phyloP scores from a whole-genome alignment of 441 rosid genomes.

The Melastoma candidum region DNA sequence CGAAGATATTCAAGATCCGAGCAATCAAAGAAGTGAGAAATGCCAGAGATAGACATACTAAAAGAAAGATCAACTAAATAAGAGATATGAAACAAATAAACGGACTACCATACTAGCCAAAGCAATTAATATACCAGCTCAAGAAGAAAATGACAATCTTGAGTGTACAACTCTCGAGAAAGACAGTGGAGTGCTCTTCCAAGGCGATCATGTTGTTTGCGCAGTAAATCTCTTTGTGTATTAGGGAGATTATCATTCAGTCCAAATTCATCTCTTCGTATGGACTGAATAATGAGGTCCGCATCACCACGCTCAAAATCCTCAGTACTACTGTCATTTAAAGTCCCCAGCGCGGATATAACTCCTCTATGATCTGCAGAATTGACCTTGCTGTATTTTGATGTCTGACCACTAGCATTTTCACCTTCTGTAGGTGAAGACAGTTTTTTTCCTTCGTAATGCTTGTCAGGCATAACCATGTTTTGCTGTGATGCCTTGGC shows the following conservation, averaged over 20 bases:
- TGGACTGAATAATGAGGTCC: constrained; percentile 52
- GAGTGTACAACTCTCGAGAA: constrained; percentile 94
- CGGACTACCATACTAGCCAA: too few relatives aligned
- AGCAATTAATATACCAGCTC: constrained; percentile 51
- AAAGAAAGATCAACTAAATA: too few relatives aligned
- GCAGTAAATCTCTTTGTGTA: constrained; percentile 27
- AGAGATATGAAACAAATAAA: too few relatives aligned
- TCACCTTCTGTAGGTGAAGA: too few relatives aligned
- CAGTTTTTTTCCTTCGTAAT: too few relatives aligned
- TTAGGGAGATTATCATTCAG: constrained; percentile 59
- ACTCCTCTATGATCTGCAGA: too few relatives aligned
- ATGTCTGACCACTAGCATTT: too few relatives aligned
- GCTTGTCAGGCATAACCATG: constrained; percentile 9
- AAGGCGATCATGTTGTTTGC: constrained; percentile 89
- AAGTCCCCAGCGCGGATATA: constrained; percentile 20
- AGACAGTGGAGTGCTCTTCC: constrained; percentile 99
- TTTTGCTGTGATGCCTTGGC: constrained; percentile 18
- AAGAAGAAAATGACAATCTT: constrained; percentile 97
- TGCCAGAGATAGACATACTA: too few relatives aligned
- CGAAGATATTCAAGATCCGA: too few relatives aligned
- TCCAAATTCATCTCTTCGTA: constrained; percentile 94
- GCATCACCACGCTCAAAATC: constrained; percentile 28
- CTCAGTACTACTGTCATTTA: constrained; percentile 20
- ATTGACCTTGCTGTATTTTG: too few relatives aligned
- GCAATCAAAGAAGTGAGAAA: too few relatives aligned